Evolutionary conservation across 768 basidiomycete genomes (phyloP).

Genomic region (Lactarius indigo): DNA sequence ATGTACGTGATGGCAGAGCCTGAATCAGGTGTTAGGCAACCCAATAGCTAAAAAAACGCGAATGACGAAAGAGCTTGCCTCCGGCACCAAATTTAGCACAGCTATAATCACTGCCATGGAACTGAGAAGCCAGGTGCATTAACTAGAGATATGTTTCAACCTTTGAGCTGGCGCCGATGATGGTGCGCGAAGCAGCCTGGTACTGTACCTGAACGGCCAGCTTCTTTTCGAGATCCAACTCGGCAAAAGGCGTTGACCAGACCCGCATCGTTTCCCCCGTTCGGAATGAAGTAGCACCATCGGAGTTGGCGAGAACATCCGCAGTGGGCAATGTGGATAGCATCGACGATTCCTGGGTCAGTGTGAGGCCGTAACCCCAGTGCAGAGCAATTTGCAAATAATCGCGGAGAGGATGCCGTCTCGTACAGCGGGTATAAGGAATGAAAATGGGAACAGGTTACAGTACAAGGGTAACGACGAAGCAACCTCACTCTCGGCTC

Average conservation of each 20-base stretch:
- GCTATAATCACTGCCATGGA: constrained; percentile 26
- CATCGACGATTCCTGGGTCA: constrained; percentile 3
- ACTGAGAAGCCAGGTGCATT: constrained; percentile 27
- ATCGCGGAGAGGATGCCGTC: not conserved
- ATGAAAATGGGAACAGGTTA: not conserved
- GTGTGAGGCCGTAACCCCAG: not conserved
- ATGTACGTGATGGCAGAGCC: constrained; percentile 24
- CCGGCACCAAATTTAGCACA: constrained; percentile 26
- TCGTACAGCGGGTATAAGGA: not conserved
- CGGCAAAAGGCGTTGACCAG: constrained; percentile 8
- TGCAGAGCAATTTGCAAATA: not conserved
- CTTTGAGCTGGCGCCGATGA: not conserved
- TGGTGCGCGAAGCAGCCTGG: not conserved
- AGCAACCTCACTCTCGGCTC: not conserved
- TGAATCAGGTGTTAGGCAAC: constrained; percentile 1
- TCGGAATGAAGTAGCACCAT: not conserved
- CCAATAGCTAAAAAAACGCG: not conserved
- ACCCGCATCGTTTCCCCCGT: not conserved
- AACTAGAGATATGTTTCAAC: constrained; percentile 8
- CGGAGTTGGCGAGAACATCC: constrained; percentile 7
- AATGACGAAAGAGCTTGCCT: constrained; percentile 11
- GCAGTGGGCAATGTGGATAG: constrained; percentile 15
- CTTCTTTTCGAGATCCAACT: constrained; percentile 24
- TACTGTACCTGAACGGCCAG: constrained; percentile 26
- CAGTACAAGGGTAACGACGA: not conserved